These are phyloP conservation scores for Ilex aquifolium DNA, from an alignment of 257 asterid genomes.

Conservation along the genomic window DNA sequence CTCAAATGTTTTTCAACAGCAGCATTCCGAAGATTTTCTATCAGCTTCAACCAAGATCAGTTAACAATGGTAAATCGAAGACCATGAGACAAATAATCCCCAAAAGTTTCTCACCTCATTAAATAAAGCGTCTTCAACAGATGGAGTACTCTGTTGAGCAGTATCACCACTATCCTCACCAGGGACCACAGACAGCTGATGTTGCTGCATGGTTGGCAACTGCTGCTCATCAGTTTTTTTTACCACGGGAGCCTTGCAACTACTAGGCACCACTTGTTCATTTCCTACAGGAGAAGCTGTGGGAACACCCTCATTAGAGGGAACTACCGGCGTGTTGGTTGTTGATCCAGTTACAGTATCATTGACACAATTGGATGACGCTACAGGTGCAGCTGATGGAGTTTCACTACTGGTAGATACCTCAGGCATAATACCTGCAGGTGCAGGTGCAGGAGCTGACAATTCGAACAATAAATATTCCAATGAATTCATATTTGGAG, in stretches of 20 bases:
- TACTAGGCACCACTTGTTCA: slow-evolving; percentile 13
- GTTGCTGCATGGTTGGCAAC: slow-evolving; percentile 8
- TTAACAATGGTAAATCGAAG: no score
- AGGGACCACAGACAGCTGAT: slow-evolving; percentile 13
- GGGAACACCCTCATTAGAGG: slow-evolving; percentile 17
- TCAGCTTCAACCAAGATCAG: no score
- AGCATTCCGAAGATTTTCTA: not conserved
- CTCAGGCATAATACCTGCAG: slow-evolving; percentile 23
- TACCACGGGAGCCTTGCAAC: slow-evolving; percentile 6
- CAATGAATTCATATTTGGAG: slow-evolving; percentile 26
- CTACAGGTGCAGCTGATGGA: slow-evolving; percentile 13
- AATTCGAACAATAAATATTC: slow-evolving; percentile 52
- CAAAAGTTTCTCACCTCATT: slow-evolving; percentile 25
- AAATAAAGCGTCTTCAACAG: slow-evolving; percentile 17
- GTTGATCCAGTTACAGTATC: slow-evolving; percentile 18
- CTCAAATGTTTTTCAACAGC: not conserved
- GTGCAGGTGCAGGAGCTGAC: slow-evolving; percentile 28
- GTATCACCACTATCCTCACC: slow-evolving; percentile 9
- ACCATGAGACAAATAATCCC: no score
- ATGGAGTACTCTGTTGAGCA: slow-evolving; percentile 22
- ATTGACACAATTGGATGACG: slow-evolving; percentile 11
- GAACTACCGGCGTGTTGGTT: slow-evolving; percentile 14
- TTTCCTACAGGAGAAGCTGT: slow-evolving; percentile 10
- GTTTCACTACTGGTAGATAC: slow-evolving; percentile 7
- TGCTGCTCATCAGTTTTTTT: slow-evolving; percentile 17